phyloP scores from a whole-genome alignment of 2,329 filamentous ascomycete species.

The Helotiales sp. region DNA sequence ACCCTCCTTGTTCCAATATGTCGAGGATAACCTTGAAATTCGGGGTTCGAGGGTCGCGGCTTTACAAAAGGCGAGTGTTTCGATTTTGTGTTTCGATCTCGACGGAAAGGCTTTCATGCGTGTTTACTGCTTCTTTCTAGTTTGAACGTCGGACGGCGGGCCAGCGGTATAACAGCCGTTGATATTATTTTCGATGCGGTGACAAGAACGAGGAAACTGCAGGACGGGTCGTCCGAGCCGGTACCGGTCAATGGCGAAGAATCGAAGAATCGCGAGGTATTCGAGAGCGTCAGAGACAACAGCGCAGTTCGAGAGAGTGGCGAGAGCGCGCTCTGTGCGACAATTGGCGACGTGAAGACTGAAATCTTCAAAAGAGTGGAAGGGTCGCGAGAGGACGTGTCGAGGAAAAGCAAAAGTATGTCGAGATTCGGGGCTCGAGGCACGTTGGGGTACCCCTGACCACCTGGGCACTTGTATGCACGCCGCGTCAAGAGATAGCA shows the following conservation, averaged over 20 bases:
- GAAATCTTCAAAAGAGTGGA: not conserved
- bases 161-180: not conserved
- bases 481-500: not conserved
- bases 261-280: slow-evolving; percentile 7
- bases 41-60: not conserved
- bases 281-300: slow-evolving; percentile 1
- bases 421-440: not conserved
- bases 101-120: not conserved
- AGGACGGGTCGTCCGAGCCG: slow-evolving; percentile 5
- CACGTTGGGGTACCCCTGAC: not conserved
- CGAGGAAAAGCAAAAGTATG: slow-evolving; percentile 2
- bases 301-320: not conserved
- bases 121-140: not conserved
- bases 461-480: not conserved
- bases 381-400: slow-evolving; percentile 2
- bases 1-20: not conserved
- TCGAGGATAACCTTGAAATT: not conserved
- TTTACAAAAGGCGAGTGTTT: slow-evolving; percentile 5
- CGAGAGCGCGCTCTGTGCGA: not conserved
- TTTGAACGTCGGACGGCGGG: not conserved
- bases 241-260: not conserved
- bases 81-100: not conserved
- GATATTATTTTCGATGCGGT: slow-evolving; percentile 21
- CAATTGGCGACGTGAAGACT: not conserved
- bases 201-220: slow-evolving; percentile 11